Conservation (phyloP, 169 alveolate species). For the Plasmodium inui region DNA sequence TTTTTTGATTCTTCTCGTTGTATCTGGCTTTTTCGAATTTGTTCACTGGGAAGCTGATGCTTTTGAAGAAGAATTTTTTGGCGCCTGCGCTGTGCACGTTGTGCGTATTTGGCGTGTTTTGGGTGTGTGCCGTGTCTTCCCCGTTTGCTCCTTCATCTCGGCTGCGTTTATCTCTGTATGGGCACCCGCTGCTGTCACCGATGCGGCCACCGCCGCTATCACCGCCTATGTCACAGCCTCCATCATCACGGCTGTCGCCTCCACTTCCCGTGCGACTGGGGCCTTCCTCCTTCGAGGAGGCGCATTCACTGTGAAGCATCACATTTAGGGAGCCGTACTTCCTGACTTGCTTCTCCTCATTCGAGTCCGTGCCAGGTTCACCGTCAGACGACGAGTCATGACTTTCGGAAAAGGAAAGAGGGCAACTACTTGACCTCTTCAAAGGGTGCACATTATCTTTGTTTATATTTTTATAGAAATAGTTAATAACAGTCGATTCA, state of each 20-base stretch:
- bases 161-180: background rate
- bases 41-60: constrained; percentile 10
- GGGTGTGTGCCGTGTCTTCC: background rate
- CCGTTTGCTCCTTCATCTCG: background rate
- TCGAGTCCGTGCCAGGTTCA: background rate
- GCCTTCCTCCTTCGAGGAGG: background rate
- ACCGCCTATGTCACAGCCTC: background rate
- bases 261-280: background rate
- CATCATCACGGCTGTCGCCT: background rate
- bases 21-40: background rate
- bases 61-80: constrained; percentile 1
- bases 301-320: background rate
- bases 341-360: background rate
- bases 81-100: background rate
- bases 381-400: background rate
- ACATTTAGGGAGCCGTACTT: background rate
- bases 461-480: constrained; percentile 57
- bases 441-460: background rate
- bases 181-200: background rate
- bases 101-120: background rate
- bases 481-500: constrained; percentile 53
- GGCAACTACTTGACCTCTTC: constrained; percentile 66
- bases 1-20: constrained; percentile 12
- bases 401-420: background rate
- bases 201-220: background rate